These are phyloP conservation scores for Botrytis pseudocinerea DNA, from an alignment of 2,329 filamentous ascomycete species.

Conservation along the genomic window DNA sequence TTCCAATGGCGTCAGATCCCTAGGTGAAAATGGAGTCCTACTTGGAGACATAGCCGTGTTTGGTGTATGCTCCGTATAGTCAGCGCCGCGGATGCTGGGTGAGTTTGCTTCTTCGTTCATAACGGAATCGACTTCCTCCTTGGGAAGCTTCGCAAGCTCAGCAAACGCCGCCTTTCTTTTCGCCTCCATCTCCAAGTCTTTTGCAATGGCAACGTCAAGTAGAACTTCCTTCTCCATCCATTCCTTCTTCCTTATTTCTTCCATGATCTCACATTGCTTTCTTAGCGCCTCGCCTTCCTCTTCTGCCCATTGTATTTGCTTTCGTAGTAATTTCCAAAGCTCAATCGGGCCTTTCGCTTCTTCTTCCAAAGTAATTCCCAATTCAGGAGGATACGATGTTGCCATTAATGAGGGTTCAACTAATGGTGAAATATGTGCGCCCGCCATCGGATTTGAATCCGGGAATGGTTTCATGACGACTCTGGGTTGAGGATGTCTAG, in stretches of 20 bases:
- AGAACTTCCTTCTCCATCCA: constrained; percentile 80
- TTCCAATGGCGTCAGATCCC: constrained; percentile 19
- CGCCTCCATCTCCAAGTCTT: constrained; percentile 66
- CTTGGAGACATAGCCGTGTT: constrained; percentile 25
- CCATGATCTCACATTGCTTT: constrained; percentile 64
- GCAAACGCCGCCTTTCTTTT: constrained; percentile 57
- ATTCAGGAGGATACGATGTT: constrained; percentile 44
- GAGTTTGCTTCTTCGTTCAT: constrained; percentile 1
- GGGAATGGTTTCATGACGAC: constrained; percentile 64
- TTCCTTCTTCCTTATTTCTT: constrained; percentile 66
- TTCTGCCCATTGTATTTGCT: constrained; percentile 72
- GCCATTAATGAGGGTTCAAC: constrained; percentile 38
- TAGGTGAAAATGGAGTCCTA: constrained; percentile 17
- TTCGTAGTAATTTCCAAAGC: constrained; percentile 61
- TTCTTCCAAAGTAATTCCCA: constrained; percentile 66
- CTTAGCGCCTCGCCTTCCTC: constrained; percentile 64
- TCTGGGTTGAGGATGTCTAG: constrained; percentile 53
- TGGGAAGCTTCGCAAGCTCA: constrained; percentile 43
- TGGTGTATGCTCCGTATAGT: constrained; percentile 24
- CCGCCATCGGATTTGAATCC: constrained; percentile 44
- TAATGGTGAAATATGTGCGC: constrained; percentile 50
- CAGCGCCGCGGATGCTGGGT: background rate
- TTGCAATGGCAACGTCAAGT: constrained; percentile 68
- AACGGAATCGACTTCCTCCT: constrained; percentile 29
- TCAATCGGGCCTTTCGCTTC: constrained; percentile 61